A percentile compares a stretch with the other conserved stretches of the same genome.
These are phyloP conservation scores for Quercus berberidifolia DNA, from an alignment of 306 rosid genomes.

Conservation along the genomic window DNA sequence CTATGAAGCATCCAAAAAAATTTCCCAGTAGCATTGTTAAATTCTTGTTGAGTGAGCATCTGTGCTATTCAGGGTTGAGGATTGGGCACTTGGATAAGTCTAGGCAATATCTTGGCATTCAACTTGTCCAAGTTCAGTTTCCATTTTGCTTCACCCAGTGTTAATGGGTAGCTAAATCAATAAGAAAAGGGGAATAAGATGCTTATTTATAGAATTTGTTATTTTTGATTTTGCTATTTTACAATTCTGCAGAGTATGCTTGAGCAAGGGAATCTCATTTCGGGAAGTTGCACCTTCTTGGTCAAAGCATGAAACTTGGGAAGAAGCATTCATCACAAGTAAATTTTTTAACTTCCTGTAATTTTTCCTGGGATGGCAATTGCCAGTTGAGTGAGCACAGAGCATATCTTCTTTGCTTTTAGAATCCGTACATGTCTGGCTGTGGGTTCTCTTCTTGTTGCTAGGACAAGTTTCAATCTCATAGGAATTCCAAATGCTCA, in stretches of 20 bases:
- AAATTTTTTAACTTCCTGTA: conserved; percentile 12
- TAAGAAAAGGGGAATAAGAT: conserved; percentile 1
- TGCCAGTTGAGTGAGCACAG: neutral
- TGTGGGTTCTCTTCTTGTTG: neutral
- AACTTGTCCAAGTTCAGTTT: neutral
- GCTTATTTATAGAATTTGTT: conserved; percentile 7
- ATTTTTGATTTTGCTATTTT: conserved; percentile 12
- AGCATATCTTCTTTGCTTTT: neutral
- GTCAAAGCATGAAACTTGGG: conserved; percentile 72
- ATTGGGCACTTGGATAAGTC: neutral
- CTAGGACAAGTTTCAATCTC: neutral
- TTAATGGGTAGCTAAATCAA: neutral
- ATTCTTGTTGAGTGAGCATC: neutral
- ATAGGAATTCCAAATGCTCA: neutral
- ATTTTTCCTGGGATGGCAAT: conserved; percentile 13
- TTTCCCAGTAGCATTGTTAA: neutral
- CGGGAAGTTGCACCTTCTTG: conserved; percentile 81
- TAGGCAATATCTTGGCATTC: neutral
- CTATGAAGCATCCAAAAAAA: neutral
- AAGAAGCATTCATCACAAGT: conserved; percentile 91
- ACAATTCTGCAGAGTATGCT: conserved; percentile 54
- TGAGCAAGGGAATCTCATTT: conserved; percentile 63
- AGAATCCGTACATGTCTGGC: neutral
- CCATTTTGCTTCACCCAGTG: neutral
- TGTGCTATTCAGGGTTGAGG: neutral